Conservation (phyloP, 2,329 filamentous ascomycete species). For the Hortaea sp. region DNA sequence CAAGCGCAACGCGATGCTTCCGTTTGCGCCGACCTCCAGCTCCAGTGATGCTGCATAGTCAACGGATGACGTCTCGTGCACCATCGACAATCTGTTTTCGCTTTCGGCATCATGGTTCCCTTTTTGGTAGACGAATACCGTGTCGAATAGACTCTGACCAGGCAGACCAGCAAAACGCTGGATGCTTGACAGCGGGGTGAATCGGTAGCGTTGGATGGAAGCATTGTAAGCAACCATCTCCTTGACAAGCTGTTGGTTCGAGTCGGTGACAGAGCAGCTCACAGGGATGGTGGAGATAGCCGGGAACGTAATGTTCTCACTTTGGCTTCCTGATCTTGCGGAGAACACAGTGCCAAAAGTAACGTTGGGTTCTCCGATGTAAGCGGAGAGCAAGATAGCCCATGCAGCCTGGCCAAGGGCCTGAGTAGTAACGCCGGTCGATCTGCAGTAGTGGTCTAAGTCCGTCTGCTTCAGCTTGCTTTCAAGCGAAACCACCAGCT, state of each 20-base stretch:
- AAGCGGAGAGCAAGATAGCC: slow-evolving; percentile 63
- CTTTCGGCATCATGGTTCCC: slow-evolving; percentile 14
- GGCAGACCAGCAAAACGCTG: slow-evolving; percentile 61
- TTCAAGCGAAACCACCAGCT: slow-evolving; percentile 26
- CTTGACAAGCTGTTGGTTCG: slow-evolving; percentile 48
- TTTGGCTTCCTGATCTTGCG: slow-evolving; percentile 54
- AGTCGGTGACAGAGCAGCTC: slow-evolving; percentile 44
- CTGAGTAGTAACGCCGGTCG: slow-evolving; percentile 61
- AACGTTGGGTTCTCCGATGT: slow-evolving; percentile 63
- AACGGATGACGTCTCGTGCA: slow-evolving; percentile 57
- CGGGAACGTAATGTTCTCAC: slow-evolving; percentile 56
- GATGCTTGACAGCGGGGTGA: slow-evolving; percentile 59
- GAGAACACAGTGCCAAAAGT: slow-evolving; percentile 76
- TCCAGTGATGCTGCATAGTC: slow-evolving; percentile 79
- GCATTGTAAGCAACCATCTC: slow-evolving; percentile 58
- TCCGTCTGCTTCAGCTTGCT: slow-evolving; percentile 32
- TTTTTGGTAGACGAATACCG: slow-evolving; percentile 75
- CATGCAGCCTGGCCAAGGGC: slow-evolving; percentile 68
- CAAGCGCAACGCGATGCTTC: slow-evolving; percentile 50
- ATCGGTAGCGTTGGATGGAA: slow-evolving; percentile 57
- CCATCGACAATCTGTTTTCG: slow-evolving; percentile 44
- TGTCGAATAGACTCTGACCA: slow-evolving; percentile 65
- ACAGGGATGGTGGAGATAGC: slow-evolving; percentile 76
- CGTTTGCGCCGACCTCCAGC: slow-evolving; percentile 47
- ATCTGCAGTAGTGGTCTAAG: slow-evolving; percentile 48